phyloP scores from a whole-genome alignment of 1,284 basidiomycete species.

The Papiliotrema terrestris region DNA sequence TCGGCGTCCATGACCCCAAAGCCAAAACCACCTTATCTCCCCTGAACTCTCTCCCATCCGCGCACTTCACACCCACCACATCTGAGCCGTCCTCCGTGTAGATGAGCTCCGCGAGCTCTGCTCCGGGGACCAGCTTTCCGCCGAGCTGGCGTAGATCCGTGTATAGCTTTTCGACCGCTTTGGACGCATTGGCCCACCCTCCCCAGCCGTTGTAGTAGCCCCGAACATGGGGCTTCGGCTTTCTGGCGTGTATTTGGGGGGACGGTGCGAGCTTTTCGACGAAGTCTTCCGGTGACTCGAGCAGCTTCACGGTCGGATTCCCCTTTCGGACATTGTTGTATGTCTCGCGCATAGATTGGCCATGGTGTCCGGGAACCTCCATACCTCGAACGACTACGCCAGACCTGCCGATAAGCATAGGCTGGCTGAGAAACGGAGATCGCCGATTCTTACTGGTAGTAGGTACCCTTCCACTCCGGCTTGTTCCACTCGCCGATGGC shows the following conservation, averaged over 20 bases:
- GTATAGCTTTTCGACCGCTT: constrained; percentile 60
- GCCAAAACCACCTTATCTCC: constrained; percentile 26
- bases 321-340: constrained; percentile 8
- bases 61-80: constrained; percentile 13
- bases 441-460: constrained; percentile 61
- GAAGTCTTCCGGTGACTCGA: constrained; percentile 11
- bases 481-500: constrained; percentile 69
- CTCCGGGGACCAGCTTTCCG: constrained; percentile 58
- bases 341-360: background rate
- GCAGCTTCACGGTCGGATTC: constrained; percentile 7
- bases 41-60: constrained; percentile 18
- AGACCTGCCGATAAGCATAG: constrained; percentile 3
- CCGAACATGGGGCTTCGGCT: background rate
- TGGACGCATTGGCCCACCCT: constrained; percentile 75
- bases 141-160: constrained; percentile 57
- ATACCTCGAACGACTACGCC: constrained; percentile 14
- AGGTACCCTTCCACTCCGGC: constrained; percentile 63
- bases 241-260: background rate
- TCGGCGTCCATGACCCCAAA: constrained; percentile 25
- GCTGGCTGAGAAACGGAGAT: background rate
- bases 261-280: constrained; percentile 4
- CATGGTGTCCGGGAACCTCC: background rate
- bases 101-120: constrained; percentile 55
- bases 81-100: constrained; percentile 10
- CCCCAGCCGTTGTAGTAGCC: constrained; percentile 70